Evolutionary conservation across 2,329 filamentous ascomycete genomes (phyloP).

Genomic region (Diplodia mutila): DNA sequence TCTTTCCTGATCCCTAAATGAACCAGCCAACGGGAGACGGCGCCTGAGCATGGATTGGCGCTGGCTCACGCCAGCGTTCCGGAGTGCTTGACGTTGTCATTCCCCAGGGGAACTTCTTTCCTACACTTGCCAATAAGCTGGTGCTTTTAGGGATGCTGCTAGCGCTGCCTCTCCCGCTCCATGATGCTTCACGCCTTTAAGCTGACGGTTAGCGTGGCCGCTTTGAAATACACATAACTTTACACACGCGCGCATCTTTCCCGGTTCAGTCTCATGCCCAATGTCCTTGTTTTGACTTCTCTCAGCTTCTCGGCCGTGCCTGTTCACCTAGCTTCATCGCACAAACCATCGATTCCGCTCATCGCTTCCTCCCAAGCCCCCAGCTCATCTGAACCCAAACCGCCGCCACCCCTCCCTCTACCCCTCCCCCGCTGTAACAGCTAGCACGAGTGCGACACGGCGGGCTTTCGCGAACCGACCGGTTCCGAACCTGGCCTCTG

Average conservation of each 20-base stretch:
- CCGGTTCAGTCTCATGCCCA: background rate
- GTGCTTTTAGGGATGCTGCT: background rate
- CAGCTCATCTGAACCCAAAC: constrained; percentile 14
- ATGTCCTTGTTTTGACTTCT: constrained; percentile 14
- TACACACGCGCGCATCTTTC: constrained; percentile 10
- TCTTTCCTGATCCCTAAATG: constrained; percentile 17
- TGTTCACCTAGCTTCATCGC: constrained; percentile 15
- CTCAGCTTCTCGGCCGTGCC: background rate
- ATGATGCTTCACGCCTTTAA: constrained; percentile 9
- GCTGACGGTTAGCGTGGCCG: constrained; percentile 14
- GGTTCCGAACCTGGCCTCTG: background rate
- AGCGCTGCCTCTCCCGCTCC: constrained; percentile 1
- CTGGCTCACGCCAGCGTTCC: background rate
- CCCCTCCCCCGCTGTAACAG: constrained; percentile 21
- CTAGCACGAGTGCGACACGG: constrained; percentile 9
- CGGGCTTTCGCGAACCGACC: constrained; percentile 4
- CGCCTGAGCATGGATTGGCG: background rate
- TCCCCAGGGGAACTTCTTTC: background rate
- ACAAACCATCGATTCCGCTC: constrained; percentile 14
- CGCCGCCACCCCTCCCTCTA: constrained; percentile 11
- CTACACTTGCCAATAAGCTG: background rate
- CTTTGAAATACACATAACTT: constrained; percentile 11
- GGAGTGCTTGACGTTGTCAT: background rate
- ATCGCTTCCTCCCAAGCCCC: constrained; percentile 14
- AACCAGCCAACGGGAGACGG: constrained; percentile 12